phyloP scores from a whole-genome alignment of 179 eudicot genomes.

The Patellifolia procumbens region DNA sequence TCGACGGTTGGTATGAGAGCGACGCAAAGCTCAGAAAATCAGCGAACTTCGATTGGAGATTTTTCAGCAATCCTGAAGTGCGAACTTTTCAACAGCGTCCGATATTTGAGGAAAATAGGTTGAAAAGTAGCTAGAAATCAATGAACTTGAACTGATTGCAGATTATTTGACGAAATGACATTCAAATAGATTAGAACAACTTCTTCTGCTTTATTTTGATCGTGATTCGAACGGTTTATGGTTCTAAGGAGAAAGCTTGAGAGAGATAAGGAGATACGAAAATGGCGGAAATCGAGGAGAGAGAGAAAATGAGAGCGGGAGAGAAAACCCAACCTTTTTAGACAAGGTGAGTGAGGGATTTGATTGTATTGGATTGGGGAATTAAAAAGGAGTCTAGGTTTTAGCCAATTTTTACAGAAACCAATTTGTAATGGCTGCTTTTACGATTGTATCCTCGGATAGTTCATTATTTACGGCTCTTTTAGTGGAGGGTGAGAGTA shows the following conservation, averaged over 20 bases:
- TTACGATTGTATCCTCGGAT: conserved; percentile 18
- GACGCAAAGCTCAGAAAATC: conserved; percentile 7
- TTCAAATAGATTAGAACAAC: not conserved
- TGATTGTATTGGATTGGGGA: conserved; percentile 2
- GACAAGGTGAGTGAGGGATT: not conserved
- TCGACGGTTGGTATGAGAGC: not conserved
- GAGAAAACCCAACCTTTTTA: not conserved
- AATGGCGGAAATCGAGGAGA: conserved; percentile 1
- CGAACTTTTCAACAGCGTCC: not conserved
- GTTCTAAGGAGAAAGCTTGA: not conserved
- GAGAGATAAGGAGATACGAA: too few species aligned
- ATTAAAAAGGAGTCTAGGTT: conserved; percentile 20
- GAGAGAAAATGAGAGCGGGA: not conserved
- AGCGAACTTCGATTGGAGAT: not conserved
- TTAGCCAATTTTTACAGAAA: not conserved
- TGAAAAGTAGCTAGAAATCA: not conserved
- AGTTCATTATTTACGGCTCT: not conserved
- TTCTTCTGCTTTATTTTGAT: not conserved
- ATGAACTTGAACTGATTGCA: conserved; percentile 7
- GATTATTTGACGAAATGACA: not conserved
- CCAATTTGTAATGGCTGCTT: not conserved
- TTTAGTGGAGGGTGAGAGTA: conserved; percentile 4
- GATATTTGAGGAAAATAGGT: not conserved
- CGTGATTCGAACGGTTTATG: too few species aligned
- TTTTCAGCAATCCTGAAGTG: not conserved